A percentile compares a stretch with the other conserved stretches of the same genome.
Conservation (phyloP, 2,329 filamentous ascomycete genomes). For the Dactylellina parvicollis region DNA sequence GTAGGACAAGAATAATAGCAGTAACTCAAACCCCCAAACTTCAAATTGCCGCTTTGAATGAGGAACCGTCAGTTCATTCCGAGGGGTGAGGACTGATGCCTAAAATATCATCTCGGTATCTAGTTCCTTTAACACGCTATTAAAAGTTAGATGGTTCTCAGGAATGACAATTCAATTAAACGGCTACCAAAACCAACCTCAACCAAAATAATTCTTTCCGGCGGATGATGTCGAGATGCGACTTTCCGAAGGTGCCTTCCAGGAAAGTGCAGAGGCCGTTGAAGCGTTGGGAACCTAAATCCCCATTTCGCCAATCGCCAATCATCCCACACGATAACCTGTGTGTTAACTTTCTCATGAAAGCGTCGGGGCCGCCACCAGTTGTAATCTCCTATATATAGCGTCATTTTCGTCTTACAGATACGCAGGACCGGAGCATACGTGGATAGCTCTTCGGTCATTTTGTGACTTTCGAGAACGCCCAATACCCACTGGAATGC, state of each 20-base stretch:
- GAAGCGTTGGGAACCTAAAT: not conserved
- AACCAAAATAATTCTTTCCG: not conserved
- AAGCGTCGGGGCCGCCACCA: not conserved
- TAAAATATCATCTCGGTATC: not conserved
- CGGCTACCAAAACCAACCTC: not conserved
- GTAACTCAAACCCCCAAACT: too few relatives aligned
- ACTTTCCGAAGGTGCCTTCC: not conserved
- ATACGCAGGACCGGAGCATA: conserved; percentile 11
- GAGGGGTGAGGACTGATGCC: too few relatives aligned
- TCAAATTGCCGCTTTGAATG: too few relatives aligned
- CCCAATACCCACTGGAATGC: not conserved
- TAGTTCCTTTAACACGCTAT: not conserved
- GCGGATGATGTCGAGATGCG: not conserved
- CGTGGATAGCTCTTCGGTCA: not conserved
- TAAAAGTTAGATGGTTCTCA: not conserved
- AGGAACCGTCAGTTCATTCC: too few relatives aligned
- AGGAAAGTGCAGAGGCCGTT: not conserved
- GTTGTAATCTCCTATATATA: not conserved
- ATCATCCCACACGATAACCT: conserved; percentile 24
- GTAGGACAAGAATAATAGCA: too few relatives aligned
- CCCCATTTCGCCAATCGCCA: conserved; percentile 28
- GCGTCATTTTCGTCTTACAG: not conserved
- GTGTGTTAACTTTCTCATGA: not conserved
- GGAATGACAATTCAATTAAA: not conserved
- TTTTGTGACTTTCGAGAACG: not conserved